Evolutionary conservation across 2,329 filamentous ascomycete genomes (phyloP), one percentile per base, ranked within the genome.

Genomic region (Stachybotrys echinatus): DNA sequence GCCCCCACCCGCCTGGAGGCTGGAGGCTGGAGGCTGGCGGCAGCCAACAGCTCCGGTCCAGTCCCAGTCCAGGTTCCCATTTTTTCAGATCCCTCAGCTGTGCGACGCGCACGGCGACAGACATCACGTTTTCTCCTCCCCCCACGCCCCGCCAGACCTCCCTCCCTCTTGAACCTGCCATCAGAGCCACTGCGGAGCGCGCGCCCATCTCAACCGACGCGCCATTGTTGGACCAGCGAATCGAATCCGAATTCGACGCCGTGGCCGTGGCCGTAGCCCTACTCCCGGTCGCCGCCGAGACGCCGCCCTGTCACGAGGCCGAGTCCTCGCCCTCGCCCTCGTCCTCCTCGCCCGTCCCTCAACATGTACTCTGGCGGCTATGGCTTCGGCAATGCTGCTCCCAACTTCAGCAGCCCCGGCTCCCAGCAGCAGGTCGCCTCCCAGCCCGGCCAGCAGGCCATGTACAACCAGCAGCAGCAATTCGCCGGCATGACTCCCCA

Each of bases 341-440:
- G n/a, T n/a, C n/a, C n/a, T n/a, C n/a, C n/a, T n/a, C n/a, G 20
- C 42, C 22, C 45, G 40, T 18, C 45, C 46, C 42, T 51, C 39
- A 68, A 67, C 70, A 81, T 81, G 78, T 81, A 81, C 68, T 71
- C 72, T 62, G 67, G 72, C 63, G 75, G 74, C 61, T 81, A 79
- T 69, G 75, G 74, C 62, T 80, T 76, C 65, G 70, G 73, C 65
- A 73, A 74, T 65, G 72, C 68, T 59, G 73, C 73, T 61, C 74
- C 74, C 61, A 72, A 72, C 63, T 79, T 74, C 71, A 77, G 74
- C 71, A 73, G 69, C 64, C 49, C 59, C 53, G 64, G 64, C 57
- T 66, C 70, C 62, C 65, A 62, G 48, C 67, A 68, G 48, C 62
- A 65, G 43, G 69, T 68, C 47, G 63, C 66, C 23, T 68, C 72